Base-by-base conservation (phyloP, 495 filamentous ascomycete genomes). In the Chaetomium fimeti region DNA sequence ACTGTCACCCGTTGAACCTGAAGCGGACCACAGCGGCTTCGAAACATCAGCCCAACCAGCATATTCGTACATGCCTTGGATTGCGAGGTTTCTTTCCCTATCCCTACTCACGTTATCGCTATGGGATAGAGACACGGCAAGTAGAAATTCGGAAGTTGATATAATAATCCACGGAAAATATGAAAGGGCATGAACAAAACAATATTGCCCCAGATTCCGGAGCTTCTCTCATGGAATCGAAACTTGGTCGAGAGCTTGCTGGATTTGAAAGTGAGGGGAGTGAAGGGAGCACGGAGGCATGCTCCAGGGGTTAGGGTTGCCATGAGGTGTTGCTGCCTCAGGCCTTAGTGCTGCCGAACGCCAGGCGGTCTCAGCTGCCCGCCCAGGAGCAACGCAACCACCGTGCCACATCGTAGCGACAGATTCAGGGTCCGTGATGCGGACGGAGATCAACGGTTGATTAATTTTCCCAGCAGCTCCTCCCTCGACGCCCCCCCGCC, bases 391-490 rank as follows among this genome's bases (percentile, higher is more conserved):
- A 22, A 60, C 38, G 28, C 24, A 22, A 60, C 38, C 40, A 24
- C 49, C 24, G 55, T 53, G 63, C 49, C 63, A 60, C 57, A 47
- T 60, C 57, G 56, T 25, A 55, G 48, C n/a, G 20, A 38, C 18
- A 57, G 28, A 11, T 24, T 38, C 42, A 49, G 52, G 53, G 53
- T 49, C 28, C 43, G 42, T 49, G 61, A 49, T 52, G 58, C 58
- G 58, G 49, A 56, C 61, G 43, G 51, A 52, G 47, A 15, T 60
- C 65, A 22, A 54, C 60, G 25, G 56, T 62, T 51, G 45, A 69
- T 51, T 49, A 60, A 51, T 51, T 52, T 45, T 9, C 57, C 64
- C 53, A 57, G 36, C 64, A 64, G 51, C 56, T 57, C 47, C 29
- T 25, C 64, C 28, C 36, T 27, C 20, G 11, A 48, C 61, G 56